These are phyloP conservation scores for Neocucurbitaria cava DNA, from an alignment of 2,329 filamentous ascomycete species.

Conservation along the genomic window DNA sequence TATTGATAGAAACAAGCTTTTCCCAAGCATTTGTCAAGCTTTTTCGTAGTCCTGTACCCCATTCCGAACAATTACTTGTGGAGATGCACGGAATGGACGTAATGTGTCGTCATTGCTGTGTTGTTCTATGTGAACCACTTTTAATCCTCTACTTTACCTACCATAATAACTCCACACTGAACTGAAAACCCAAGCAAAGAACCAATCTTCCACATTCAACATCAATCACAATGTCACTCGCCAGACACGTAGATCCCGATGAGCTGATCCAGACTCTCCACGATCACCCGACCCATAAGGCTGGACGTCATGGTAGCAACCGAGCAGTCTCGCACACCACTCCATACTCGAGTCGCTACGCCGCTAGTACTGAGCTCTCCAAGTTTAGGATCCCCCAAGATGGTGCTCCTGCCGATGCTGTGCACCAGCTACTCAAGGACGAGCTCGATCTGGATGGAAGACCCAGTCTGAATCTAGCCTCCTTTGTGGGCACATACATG, in stretches of 20 bases:
- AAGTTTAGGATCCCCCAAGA: conserved; percentile 66
- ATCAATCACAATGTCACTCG: conserved; percentile 55
- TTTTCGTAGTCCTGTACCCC: conserved; percentile 12
- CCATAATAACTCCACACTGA: not conserved
- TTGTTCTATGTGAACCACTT: not conserved
- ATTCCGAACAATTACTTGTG: not conserved
- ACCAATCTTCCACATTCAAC: not conserved
- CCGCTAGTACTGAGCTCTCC: conserved; percentile 61
- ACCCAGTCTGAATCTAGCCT: conserved; percentile 71
- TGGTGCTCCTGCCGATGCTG: conserved; percentile 67
- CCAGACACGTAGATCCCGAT: conserved; percentile 60
- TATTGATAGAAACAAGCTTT: conserved; percentile 35
- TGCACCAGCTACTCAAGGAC: conserved; percentile 66
- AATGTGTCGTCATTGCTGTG: conserved; percentile 19
- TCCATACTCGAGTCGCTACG: conserved; percentile 65
- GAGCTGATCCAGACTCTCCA: conserved; percentile 62
- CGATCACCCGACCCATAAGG: conserved; percentile 52
- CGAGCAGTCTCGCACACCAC: conserved; percentile 59
- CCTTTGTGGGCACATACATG: conserved; percentile 76
- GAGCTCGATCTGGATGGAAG: conserved; percentile 52
- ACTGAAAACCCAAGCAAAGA: too few relatives aligned
- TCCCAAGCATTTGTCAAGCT: conserved; percentile 39
- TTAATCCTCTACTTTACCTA: not conserved
- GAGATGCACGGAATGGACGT: conserved; percentile 3
- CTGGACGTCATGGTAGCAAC: conserved; percentile 45